phyloP scores from a whole-genome alignment of 2,329 filamentous ascomycete genomes.

The Xylaria multiplex region DNA sequence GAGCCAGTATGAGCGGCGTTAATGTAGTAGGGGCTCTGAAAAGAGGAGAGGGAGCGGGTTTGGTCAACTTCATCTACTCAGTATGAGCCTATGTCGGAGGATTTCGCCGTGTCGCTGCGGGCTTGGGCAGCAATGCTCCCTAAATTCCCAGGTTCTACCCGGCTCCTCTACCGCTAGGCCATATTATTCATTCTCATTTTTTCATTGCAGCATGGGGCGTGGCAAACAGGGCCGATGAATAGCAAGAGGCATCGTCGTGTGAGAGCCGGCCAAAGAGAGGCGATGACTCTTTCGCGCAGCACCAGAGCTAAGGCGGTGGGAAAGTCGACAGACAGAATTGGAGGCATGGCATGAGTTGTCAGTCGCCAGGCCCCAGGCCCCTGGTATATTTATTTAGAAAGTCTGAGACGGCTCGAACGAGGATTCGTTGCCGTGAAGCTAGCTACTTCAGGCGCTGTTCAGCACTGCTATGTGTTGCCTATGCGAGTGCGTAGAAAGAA shows the following conservation, averaged over 20 bases:
- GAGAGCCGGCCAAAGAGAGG: conserved; percentile 29
- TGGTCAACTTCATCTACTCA: conserved; percentile 40
- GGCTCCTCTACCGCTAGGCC: conserved; percentile 36
- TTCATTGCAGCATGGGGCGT: conserved; percentile 43
- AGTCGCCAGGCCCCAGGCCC: conserved; percentile 36
- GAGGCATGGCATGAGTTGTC: conserved; percentile 46
- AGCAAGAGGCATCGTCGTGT: conserved; percentile 41
- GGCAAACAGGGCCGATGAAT: conserved; percentile 44
- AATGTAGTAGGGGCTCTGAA: conserved; percentile 33
- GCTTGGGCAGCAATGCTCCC: conserved; percentile 56
- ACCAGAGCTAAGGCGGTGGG: conserved; percentile 44
- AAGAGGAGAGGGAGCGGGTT: conserved; percentile 42
- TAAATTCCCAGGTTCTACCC: conserved; percentile 50
- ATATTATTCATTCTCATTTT: conserved; percentile 38
- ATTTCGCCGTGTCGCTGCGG: conserved; percentile 48
- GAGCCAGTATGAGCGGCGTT: conserved; percentile 31
- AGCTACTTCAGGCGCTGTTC: conserved; percentile 39
- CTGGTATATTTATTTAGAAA: conserved; percentile 35
- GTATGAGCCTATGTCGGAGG: conserved; percentile 51
- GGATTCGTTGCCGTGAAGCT: conserved; percentile 42
- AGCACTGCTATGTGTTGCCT: conserved; percentile 29
- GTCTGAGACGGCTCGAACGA: conserved; percentile 38
- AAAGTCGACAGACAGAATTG: conserved; percentile 38
- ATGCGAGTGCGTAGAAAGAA: conserved; percentile 41
- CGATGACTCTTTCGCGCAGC: conserved; percentile 40